These are phyloP conservation scores for Coemansia sp. DNA, from an alignment of 192 early-diverging fungal genomes.

Conservation along the genomic window DNA sequence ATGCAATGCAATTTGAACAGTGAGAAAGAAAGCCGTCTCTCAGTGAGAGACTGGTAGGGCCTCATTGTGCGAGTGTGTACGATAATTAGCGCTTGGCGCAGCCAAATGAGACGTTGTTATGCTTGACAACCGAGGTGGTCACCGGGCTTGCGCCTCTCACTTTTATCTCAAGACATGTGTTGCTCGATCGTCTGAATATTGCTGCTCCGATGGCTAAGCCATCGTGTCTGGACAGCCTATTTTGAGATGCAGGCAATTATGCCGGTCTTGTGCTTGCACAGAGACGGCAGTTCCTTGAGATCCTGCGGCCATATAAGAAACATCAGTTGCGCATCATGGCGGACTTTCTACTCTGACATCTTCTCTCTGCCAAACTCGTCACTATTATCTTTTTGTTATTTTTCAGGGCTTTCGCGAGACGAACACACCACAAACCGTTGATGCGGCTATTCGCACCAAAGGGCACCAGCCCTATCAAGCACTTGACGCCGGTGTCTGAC, in stretches of 20 bases:
- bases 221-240: neutral
- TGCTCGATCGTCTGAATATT: slow-evolving; percentile 3
- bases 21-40: neutral
- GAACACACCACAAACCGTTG: neutral
- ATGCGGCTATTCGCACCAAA: slow-evolving; percentile 1
- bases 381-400: neutral
- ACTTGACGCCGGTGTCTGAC: neutral
- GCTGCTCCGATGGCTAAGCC: neutral
- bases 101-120: slow-evolving; percentile 2
- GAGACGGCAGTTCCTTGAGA: neutral
- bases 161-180: neutral
- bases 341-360: neutral
- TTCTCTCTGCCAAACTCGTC: neutral
- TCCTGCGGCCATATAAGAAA: neutral
- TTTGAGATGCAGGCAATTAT: slow-evolving; percentile 1
- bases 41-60: neutral
- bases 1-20: neutral
- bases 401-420: neutral
- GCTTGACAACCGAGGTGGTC: neutral
- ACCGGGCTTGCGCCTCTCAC: neutral
- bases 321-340: neutral
- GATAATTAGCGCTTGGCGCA: neutral
- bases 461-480: slow-evolving; percentile 5
- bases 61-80: neutral
- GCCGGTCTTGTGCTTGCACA: neutral